A percentile compares a stretch with the other conserved stretches of the same genome.
phyloP scores from a whole-genome alignment of 257 asterid genomes.

The Capsicum pubescens region DNA sequence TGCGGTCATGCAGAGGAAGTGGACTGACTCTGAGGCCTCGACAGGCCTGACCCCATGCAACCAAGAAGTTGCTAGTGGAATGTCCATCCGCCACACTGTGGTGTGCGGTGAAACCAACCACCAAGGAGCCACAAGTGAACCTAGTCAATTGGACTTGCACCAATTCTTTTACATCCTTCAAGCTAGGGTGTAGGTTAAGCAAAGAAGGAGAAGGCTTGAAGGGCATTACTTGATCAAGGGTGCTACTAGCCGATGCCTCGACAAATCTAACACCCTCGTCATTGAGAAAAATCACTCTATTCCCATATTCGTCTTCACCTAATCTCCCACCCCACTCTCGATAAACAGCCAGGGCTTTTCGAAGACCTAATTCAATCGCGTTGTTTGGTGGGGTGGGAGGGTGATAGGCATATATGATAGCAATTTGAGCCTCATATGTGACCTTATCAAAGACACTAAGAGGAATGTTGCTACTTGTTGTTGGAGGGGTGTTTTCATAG shows the following conservation, averaged over 20 bases:
- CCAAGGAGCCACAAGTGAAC: slow-evolving; percentile 77
- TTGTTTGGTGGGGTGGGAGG: slow-evolving; percentile 66
- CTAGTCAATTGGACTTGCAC: slow-evolving; percentile 78
- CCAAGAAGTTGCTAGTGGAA: slow-evolving; percentile 67
- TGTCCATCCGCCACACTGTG: slow-evolving; percentile 73
- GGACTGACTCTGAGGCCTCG: slow-evolving; percentile 51
- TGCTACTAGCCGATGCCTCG: slow-evolving; percentile 62
- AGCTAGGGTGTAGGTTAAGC: slow-evolving; percentile 62
- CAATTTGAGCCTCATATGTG: slow-evolving; percentile 67
- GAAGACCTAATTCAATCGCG: slow-evolving; percentile 57
- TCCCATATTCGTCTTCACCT: slow-evolving; percentile 44
- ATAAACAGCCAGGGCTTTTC: slow-evolving; percentile 56
- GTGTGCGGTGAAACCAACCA: slow-evolving; percentile 75
- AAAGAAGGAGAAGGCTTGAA: slow-evolving; percentile 52
- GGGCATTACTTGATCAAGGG: slow-evolving; percentile 50
- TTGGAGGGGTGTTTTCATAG: slow-evolving; percentile 53
- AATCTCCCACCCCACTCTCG: slow-evolving; percentile 83
- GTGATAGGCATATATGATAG: slow-evolving; percentile 67
- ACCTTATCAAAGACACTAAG: slow-evolving; percentile 72
- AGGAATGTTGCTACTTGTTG: slow-evolving; percentile 41
- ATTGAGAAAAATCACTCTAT: slow-evolving; percentile 53
- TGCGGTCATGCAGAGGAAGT: slow-evolving; percentile 56
- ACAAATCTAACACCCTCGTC: slow-evolving; percentile 76
- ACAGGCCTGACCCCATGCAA: slow-evolving; percentile 84
- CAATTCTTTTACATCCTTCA: slow-evolving; percentile 58